Evolutionary conservation across 352 stramenopile genomes (phyloP), one percentile per base, ranked within the genome.

Genomic region (Globisporangium barbulae): DNA sequence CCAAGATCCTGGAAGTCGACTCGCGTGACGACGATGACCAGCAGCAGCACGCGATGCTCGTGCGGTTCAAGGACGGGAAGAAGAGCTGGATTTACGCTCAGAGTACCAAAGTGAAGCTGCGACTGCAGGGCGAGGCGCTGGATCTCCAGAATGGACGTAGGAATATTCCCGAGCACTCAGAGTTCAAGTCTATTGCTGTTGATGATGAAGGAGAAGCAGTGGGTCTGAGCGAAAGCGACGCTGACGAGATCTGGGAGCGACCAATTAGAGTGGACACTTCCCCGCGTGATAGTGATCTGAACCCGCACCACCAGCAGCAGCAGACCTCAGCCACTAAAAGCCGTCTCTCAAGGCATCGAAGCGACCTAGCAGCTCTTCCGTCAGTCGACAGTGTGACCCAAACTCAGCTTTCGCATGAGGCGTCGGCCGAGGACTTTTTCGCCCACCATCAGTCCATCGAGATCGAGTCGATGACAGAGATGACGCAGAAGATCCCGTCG

Each of bases 41-140:
- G 9, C 47, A 30, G 21, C 47, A 53, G 28, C 63, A 53, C 0
- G 63, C 53, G 5, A 52, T 76, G 13, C 42, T 77, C 2, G 67
- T 79, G 17, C 63, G 70, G 17, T 74, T 63, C 52, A 76, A 76
- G 12, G 64, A 76, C 33, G 69, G 66, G 19, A 42, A 55, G 10
- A 73, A 72, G 30, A 47, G 53, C 15, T 77, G 72, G 72, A 48
- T 77, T 25, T 33, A 73, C 31, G 22, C 67, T 3, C 56, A 67
- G n/a, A 59, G 45, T 19, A 54, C 52, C 12, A 79, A 75, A 30
- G 44, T 77, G 22, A 76, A 70, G 53, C 42, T 77, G 37, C 64
- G 70, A 37, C 48, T 77, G 41, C 64, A 72, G 30, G 69, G 65
- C 5, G 53, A 67, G 2, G 21, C 55, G 2, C 31, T 62, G 13